Conservation (phyloP, 148 eudicot species). For the Persicaria tinctoria region DNA sequence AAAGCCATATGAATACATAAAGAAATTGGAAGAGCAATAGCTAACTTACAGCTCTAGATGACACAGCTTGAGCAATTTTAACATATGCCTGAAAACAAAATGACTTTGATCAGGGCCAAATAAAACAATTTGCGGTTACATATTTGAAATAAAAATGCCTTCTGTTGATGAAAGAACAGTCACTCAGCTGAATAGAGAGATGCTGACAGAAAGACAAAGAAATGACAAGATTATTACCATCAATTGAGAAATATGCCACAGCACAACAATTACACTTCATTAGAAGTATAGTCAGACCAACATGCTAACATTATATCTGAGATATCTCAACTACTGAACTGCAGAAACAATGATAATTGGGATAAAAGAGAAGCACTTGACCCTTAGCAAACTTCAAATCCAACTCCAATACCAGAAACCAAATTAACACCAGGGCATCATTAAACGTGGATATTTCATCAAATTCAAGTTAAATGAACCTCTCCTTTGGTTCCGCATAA, state of each 20-base stretch:
- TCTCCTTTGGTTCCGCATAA: not conserved
- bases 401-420: not conserved
- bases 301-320: not conserved
- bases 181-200: not conserved
- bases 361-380: not conserved
- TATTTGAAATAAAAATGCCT: not conserved
- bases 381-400: not conserved
- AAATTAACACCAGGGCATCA: not conserved
- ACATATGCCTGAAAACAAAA: slow-evolving; percentile 69
- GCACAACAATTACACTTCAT: not conserved
- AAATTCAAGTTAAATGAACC: not conserved
- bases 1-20: not conserved
- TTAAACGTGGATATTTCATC: not conserved
- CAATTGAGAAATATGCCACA: not conserved
- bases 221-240: not conserved
- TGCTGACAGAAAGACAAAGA: not conserved
- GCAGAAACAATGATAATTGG: not conserved
- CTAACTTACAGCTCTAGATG: slow-evolving; percentile 88
- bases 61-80: slow-evolving; percentile 96
- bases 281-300: not conserved
- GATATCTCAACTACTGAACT: not conserved
- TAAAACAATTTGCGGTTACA: not conserved
- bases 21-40: not conserved
- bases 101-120: slow-evolving; percentile 3
- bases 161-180: not conserved